phyloP scores from a whole-genome alignment of 306 rosid species.

The Acmispon strigosus region DNA sequence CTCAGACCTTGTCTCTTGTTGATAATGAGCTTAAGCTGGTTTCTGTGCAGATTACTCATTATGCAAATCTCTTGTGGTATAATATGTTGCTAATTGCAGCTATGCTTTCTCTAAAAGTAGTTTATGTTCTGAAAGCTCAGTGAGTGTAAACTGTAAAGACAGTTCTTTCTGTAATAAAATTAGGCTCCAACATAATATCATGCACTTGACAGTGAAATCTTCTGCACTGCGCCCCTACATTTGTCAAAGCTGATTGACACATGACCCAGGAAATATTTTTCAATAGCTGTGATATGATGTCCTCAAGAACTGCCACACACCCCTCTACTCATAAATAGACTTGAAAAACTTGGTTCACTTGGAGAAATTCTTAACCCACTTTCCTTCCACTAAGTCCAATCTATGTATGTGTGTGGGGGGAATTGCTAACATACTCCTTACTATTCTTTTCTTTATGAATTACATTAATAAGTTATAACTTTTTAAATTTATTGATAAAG shows the following conservation, averaged over 20 bases:
- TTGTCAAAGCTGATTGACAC: slow-evolving; percentile 8
- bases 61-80: no score
- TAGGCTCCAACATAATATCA: background rate
- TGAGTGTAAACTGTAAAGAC: background rate
- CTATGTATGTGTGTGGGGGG: no score
- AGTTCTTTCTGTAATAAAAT: slow-evolving; percentile 7
- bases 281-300: background rate
- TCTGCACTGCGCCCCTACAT: background rate
- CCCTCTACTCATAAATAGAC: no score
- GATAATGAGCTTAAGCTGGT: slow-evolving; percentile 7
- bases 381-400: no score
- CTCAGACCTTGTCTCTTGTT: slow-evolving; percentile 1
- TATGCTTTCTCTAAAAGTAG: background rate
- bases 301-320: no score
- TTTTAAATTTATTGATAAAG: no score
- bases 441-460: no score
- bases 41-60: background rate
- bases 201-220: slow-evolving; percentile 4
- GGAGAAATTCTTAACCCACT: no score
- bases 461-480: no score
- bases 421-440: no score
- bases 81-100: slow-evolving; percentile 1
- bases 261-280: background rate
- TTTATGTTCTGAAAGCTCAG: background rate
- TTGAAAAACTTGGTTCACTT: no score